These are phyloP conservation scores for Bolboschoenus planiculmis DNA, from an alignment of 176 grass and related monocot species.

Conservation along the genomic window DNA sequence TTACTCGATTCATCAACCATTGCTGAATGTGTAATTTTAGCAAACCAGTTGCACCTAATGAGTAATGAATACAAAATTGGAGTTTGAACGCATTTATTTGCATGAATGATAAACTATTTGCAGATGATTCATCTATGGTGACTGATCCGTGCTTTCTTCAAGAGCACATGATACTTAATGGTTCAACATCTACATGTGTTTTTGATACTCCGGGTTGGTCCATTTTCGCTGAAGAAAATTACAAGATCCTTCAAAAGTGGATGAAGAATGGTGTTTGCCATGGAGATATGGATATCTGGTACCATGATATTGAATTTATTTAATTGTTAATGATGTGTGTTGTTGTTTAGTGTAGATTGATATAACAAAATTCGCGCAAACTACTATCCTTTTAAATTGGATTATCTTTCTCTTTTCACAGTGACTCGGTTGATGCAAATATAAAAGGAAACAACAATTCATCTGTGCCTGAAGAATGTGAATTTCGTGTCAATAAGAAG, in stretches of 20 bases:
- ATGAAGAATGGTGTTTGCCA: conserved; percentile 55
- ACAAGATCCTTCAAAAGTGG: conserved; percentile 44
- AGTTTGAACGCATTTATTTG: not conserved
- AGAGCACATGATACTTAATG: conserved; percentile 62
- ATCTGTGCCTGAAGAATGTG: conserved; percentile 25
- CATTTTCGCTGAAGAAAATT: conserved; percentile 30
- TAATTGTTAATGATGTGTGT: not conserved
- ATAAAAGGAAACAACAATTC: conserved; percentile 31
- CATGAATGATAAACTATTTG: not conserved
- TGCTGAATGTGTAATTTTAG: not conserved
- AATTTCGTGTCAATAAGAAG: conserved; percentile 37
- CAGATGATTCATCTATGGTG: conserved; percentile 43
- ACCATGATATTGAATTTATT: conserved; percentile 14
- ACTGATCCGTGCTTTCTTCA: conserved; percentile 29
- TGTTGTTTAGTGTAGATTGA: not conserved
- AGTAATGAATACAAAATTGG: not conserved
- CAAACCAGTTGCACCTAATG: not conserved
- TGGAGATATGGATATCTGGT: conserved; percentile 50
- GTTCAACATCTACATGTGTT: conserved; percentile 61
- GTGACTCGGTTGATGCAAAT: conserved; percentile 31
- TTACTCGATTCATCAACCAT: not conserved
- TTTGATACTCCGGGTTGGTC: conserved; percentile 62
- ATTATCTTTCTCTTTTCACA: conserved; percentile 24
- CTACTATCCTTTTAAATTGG: not conserved
- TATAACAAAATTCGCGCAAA: conserved; percentile 4